Evolutionary conservation across 2,329 filamentous ascomycete species (phyloP).

Genomic region (Exophiala calicioides): DNA sequence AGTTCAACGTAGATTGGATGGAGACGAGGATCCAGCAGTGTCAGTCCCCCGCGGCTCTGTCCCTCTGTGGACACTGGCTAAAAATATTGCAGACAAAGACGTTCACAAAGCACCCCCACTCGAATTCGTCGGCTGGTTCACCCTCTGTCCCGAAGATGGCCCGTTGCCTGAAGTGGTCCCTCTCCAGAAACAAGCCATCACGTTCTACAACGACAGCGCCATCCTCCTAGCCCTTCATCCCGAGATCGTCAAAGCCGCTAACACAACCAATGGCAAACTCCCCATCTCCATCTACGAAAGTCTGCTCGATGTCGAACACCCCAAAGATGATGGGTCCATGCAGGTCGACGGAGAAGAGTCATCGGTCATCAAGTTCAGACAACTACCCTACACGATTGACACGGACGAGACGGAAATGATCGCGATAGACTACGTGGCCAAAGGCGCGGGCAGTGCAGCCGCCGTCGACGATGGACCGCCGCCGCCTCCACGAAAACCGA

Average conservation of each 20-base stretch:
- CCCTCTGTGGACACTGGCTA: constrained; percentile 7
- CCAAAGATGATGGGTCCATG: constrained; percentile 56
- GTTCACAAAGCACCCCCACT: constrained; percentile 83
- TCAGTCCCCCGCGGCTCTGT: constrained; percentile 48
- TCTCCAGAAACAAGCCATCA: constrained; percentile 75
- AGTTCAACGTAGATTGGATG: constrained; percentile 73
- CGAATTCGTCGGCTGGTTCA: constrained; percentile 91
- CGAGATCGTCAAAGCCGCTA: constrained; percentile 49
- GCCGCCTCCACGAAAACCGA: background rate
- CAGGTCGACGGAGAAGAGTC: constrained; percentile 68
- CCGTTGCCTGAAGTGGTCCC: constrained; percentile 68
- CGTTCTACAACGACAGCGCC: constrained; percentile 72
- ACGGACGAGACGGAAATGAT: constrained; percentile 98
- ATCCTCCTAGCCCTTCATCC: constrained; percentile 87
- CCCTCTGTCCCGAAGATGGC: constrained; percentile 70
- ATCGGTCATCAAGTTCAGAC: constrained; percentile 71
- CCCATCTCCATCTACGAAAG: constrained; percentile 91
- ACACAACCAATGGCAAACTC: constrained; percentile 71
- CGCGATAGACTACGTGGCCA: constrained; percentile 87
- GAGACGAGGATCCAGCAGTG: constrained; percentile 78
- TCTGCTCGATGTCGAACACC: constrained; percentile 70
- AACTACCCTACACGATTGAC: constrained; percentile 84
- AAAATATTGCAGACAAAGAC: constrained; percentile 67
- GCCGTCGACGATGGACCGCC: constrained; percentile 39
- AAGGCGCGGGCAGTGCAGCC: constrained; percentile 77